phyloP scores from a whole-genome alignment of 805 yeast genomes.

The Isabelozyma rhagii region DNA sequence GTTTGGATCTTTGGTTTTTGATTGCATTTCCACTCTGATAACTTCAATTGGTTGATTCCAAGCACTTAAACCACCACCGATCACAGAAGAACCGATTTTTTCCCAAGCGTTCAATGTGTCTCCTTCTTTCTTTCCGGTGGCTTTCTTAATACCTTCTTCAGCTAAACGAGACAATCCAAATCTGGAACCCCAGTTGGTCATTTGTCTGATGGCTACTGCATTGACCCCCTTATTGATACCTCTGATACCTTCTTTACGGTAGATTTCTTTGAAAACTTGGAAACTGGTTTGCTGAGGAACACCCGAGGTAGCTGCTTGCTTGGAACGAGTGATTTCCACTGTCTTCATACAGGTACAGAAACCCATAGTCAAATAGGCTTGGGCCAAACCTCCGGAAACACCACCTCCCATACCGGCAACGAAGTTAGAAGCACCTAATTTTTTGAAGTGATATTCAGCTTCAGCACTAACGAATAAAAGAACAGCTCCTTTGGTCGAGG shows the following conservation, averaged over 20 bases:
- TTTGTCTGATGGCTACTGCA: constrained; percentile 98
- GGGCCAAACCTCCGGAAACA: constrained; percentile 92
- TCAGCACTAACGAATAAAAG: constrained; percentile 89
- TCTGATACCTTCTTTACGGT: constrained; percentile 78
- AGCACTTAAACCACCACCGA: constrained; percentile 97
- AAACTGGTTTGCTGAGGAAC: constrained; percentile 66
- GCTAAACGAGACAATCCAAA: constrained; percentile 91
- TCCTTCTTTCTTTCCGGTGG: constrained; percentile 54
- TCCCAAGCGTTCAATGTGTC: constrained; percentile 71
- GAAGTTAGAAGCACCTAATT: constrained; percentile 62
- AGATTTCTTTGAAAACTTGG: constrained; percentile 84
- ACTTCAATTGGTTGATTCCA: constrained; percentile 99
- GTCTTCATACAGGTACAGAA: constrained; percentile 99
- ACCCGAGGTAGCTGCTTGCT: constrained; percentile 66
- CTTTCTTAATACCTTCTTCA: constrained; percentile 72
- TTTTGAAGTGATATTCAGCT: constrained; percentile 74
- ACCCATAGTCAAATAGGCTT: constrained; percentile 95
- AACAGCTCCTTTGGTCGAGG: constrained; percentile 98
- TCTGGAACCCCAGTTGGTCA: constrained; percentile 99
- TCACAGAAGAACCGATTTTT: constrained; percentile 77
- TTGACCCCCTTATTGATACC: constrained; percentile 98
- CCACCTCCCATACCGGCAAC: constrained; percentile 94
- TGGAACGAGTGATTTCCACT: constrained; percentile 90
- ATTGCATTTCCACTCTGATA: constrained; percentile 96
- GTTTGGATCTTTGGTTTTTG: constrained; percentile 89